Base-by-base conservation (phyloP, 2,329 filamentous ascomycete genomes). In the Parasarocladium wereldwijsianum region DNA sequence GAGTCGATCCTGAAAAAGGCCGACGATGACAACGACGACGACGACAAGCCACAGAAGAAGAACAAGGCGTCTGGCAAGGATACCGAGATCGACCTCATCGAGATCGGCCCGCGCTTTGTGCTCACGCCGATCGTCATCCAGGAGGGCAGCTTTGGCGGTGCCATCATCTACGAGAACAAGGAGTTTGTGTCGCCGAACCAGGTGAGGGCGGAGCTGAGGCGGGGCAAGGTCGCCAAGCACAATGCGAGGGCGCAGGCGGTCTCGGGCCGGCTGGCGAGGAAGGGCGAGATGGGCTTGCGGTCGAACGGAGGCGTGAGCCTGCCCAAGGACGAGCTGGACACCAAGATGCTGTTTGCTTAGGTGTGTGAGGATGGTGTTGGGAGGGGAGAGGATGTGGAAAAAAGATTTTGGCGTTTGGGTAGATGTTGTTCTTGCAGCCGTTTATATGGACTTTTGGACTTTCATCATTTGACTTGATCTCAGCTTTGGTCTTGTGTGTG, bases 91-190 rank as follows among this genome's bases (percentile, higher is more conserved):
- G 79, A 68, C 35, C 66, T 98, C 15, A 73, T 94, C 2, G 90
- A 98, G 56, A 93, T 98, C 37, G 90, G 90, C 0, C 90, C 90
- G 0, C 71, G 90, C 26, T 87, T 94, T 42, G 85, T 94, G 17
- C 62, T 94, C 29, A 94, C 85, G 16, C 87, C 90, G 1, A 94
- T 94, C 40, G 76, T 96, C 34, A 93, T 96, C 41, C 75, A 93
- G 43, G 90, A 98, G 52, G 85, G 84, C 24, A 86, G 81, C 36
- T 96, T 98, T 43, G 87, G 87, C 32, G 90, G 90, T 0, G 87
- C 90, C 3, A 84, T 96, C 40, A 92, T 98, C 47, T 98, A 93
- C 58, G 84, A 96, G 64, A 96, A 96, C 62, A 90, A 84, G 65
- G 79, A 93, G 52, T 98, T 93, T 45, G 82, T 98, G 32, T 90